Percentiles rank a stretch among this genome's conserved stretches.
Evolutionary conservation across 2,329 filamentous ascomycete species (phyloP).

Genomic region (Aspergillus sojae): DNA sequence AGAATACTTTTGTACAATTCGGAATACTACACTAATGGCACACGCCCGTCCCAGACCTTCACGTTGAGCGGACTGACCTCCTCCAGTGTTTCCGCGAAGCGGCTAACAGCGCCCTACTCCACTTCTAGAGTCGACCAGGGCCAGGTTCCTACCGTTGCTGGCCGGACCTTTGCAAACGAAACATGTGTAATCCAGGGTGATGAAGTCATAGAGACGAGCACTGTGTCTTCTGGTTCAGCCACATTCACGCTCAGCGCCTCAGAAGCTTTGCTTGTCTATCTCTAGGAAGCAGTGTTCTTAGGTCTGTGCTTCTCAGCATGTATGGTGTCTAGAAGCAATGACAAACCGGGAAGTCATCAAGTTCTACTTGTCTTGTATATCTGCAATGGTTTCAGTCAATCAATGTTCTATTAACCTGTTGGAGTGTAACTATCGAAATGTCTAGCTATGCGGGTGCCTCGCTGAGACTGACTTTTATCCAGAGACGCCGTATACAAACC

Average conservation of each 20-base stretch:
- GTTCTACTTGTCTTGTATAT: too few species aligned
- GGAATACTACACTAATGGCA: conserved; percentile 36
- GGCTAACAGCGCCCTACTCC: conserved; percentile 50
- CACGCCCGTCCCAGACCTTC: conserved; percentile 39
- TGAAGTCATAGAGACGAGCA: conserved; percentile 25
- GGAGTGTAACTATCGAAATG: too few species aligned
- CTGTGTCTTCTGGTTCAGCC: conserved; percentile 32
- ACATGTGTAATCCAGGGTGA: conserved; percentile 49
- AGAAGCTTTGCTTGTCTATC: conserved; percentile 54
- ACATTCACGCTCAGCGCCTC: conserved; percentile 49
- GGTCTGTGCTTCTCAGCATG: background rate
- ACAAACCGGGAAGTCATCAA: background rate
- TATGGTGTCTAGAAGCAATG: background rate
- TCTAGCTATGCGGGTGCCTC: too few species aligned
- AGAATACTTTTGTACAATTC: conserved; percentile 43
- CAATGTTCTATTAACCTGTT: too few species aligned
- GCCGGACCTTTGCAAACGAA: conserved; percentile 50
- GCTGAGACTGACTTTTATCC: too few species aligned
- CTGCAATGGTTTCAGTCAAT: too few species aligned
- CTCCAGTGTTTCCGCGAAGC: conserved; percentile 44
- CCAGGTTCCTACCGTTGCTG: conserved; percentile 47
- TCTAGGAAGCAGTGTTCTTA: conserved; percentile 23
- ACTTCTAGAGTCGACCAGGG: conserved; percentile 50
- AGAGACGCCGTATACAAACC: too few species aligned
- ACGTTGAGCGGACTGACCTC: conserved; percentile 46